These are phyloP conservation scores for Carex littledalei DNA, from an alignment of 176 grass and related monocot species.

Conservation along the genomic window DNA sequence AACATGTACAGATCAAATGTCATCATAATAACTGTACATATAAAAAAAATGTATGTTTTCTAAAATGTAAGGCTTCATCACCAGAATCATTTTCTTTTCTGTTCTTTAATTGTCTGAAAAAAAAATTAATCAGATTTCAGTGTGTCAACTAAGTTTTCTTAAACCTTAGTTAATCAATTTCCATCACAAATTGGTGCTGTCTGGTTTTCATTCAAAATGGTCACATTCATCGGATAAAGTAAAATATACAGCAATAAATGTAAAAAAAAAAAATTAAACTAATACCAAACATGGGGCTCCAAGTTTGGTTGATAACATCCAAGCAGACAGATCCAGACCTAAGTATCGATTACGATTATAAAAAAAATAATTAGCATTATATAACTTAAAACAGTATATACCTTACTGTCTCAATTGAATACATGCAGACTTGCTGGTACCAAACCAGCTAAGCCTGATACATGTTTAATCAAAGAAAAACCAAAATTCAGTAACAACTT, in stretches of 20 bases:
- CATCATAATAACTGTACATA: background rate
- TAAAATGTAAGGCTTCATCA: background rate
- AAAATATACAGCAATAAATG: background rate
- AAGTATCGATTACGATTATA: background rate
- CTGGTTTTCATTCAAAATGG: background rate
- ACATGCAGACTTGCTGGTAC: background rate
- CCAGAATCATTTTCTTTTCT: background rate
- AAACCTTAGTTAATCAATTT: background rate
- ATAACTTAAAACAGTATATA: background rate
- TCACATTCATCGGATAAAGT: background rate
- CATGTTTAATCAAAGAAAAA: background rate
- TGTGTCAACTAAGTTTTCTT: background rate
- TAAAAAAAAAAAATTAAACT: background rate
- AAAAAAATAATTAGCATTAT: background rate
- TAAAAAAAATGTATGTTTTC: background rate
- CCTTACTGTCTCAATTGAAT: background rate
- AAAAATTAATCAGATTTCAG: background rate
- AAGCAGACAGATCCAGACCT: conserved; percentile 49
- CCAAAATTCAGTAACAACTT: background rate
- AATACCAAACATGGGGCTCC: conserved; percentile 63
- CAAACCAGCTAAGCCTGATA: background rate
- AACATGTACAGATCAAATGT: background rate
- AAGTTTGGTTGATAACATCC: conserved; percentile 60
- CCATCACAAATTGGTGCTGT: background rate
- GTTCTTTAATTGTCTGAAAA: background rate